Percentiles rank a stretch among this genome's conserved stretches.
These are phyloP conservation scores for Pelargonium australe DNA, from an alignment of 441 rosid species.

Conservation along the genomic window DNA sequence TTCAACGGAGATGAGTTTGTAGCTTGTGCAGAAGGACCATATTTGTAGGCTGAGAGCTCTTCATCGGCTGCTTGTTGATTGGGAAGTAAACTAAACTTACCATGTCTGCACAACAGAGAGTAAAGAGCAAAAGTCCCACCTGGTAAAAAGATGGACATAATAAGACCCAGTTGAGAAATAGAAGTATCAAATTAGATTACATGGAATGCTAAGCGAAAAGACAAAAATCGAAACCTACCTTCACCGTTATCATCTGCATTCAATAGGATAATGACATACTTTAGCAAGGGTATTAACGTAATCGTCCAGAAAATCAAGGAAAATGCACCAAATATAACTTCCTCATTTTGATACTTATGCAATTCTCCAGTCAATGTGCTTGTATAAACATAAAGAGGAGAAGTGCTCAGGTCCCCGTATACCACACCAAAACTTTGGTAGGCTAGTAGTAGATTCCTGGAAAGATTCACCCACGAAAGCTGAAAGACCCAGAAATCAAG, in stretches of 20 bases:
- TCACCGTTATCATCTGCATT: not conserved
- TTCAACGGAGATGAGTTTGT: constrained; percentile 43
- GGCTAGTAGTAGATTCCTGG: constrained; percentile 5
- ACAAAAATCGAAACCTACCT: not conserved
- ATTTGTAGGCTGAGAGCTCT: constrained; percentile 80
- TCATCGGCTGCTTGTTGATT: constrained; percentile 96
- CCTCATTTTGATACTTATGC: constrained; percentile 3
- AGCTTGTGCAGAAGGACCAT: constrained; percentile 42
- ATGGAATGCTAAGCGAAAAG: not conserved
- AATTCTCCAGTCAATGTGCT: not conserved
- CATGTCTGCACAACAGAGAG: constrained; percentile 83
- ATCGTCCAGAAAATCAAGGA: constrained; percentile 7
- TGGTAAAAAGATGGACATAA: constrained; percentile 26
- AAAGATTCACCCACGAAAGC: not conserved
- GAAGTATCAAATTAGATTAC: not conserved
- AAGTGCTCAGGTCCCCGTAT: constrained; percentile 5
- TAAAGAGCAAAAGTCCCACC: constrained; percentile 92
- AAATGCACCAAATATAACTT: constrained; percentile 8
- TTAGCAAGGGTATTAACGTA: not conserved
- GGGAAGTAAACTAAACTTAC: constrained; percentile 75
- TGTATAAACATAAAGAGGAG: not conserved
- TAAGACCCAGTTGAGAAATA: not conserved
- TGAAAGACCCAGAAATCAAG: not conserved
- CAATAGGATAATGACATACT: constrained; percentile 1
- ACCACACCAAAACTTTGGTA: constrained; percentile 6